Conservation (phyloP, 2,329 filamentous ascomycete species). For the Nigrograna mackinnonii region DNA sequence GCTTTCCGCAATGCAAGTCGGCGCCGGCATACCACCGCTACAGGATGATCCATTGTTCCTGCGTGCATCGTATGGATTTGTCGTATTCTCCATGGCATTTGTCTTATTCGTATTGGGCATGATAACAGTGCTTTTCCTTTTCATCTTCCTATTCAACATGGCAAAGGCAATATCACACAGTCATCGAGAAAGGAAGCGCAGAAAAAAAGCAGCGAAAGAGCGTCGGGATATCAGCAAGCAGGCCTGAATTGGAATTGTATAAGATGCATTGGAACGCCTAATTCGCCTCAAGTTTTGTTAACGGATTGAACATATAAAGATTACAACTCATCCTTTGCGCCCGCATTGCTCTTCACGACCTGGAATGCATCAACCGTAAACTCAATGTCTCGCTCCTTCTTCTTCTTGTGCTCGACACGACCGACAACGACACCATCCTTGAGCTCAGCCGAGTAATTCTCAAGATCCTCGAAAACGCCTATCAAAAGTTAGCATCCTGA, state of each 20-base stretch:
- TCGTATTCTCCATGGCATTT: conserved; percentile 38
- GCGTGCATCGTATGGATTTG: conserved; percentile 33
- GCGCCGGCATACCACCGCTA: conserved; percentile 28
- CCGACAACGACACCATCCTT: conserved; percentile 34
- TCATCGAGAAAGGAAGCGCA: conserved; percentile 41
- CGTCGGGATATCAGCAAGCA: background rate
- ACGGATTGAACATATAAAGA: background rate
- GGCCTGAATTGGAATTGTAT: background rate
- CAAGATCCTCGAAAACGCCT: conserved; percentile 35
- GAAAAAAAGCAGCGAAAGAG: conserved; percentile 14
- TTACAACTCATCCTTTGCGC: conserved; percentile 29
- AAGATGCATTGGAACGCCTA: too few species aligned
- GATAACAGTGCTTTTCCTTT: conserved; percentile 29
- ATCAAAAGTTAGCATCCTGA: conserved; percentile 8
- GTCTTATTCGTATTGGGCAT: conserved; percentile 30
- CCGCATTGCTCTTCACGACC: conserved; percentile 17
- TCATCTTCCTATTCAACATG: conserved; percentile 42
- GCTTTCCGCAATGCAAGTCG: conserved; percentile 43
- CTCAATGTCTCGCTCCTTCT: conserved; percentile 29
- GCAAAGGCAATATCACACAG: conserved; percentile 34
- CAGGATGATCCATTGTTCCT: conserved; percentile 24
- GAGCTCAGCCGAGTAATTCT: conserved; percentile 30
- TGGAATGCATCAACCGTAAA: conserved; percentile 35
- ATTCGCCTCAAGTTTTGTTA: background rate
- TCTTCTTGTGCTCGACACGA: conserved; percentile 24